A percentile compares a stretch with the other conserved stretches of the same genome.
phyloP scores from a whole-genome alignment of 352 stramenopile species.

The Phytophthora sp. region DNA sequence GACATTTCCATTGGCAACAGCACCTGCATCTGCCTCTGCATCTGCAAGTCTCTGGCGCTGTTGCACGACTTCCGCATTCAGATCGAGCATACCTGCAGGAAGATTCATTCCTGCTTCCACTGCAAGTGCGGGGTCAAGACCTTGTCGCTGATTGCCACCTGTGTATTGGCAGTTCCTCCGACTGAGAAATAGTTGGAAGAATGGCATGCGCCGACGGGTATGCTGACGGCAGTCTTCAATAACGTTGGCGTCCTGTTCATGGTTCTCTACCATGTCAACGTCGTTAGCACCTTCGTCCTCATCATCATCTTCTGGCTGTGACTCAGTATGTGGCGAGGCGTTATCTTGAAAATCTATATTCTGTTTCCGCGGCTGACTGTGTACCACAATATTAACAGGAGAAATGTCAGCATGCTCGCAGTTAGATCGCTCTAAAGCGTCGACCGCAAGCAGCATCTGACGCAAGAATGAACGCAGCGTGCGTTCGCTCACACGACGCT shows the following conservation, averaged over 20 bases:
- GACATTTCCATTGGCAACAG: neutral
- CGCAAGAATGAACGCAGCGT: conserved; percentile 59
- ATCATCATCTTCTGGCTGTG: conserved; percentile 20
- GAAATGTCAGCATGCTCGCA: conserved; percentile 61
- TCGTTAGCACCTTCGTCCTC: conserved; percentile 11
- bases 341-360: neutral
- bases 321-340: neutral
- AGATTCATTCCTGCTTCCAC: conserved; percentile 19
- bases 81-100: conserved; percentile 15
- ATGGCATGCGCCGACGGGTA: conserved; percentile 8
- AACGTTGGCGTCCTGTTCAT: conserved; percentile 3
- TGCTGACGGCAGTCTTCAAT: neutral
- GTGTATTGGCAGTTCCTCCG: conserved; percentile 29
- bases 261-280: conserved; percentile 13
- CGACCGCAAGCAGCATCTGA: conserved; percentile 66
- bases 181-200: conserved; percentile 51
- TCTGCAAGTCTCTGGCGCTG: conserved; percentile 22
- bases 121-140: conserved; percentile 15
- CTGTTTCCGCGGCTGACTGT: conserved; percentile 3
- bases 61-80: conserved; percentile 7
- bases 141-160: conserved; percentile 5
- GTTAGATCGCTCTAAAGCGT: conserved; percentile 54
- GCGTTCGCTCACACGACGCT: conserved; percentile 35
- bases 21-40: conserved; percentile 10
- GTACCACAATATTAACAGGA: conserved; percentile 59